Evolutionary conservation across 176 grass and related monocot genomes (phyloP), one percentile per base, ranked within the genome.

Genomic region (Oryza punctata): DNA sequence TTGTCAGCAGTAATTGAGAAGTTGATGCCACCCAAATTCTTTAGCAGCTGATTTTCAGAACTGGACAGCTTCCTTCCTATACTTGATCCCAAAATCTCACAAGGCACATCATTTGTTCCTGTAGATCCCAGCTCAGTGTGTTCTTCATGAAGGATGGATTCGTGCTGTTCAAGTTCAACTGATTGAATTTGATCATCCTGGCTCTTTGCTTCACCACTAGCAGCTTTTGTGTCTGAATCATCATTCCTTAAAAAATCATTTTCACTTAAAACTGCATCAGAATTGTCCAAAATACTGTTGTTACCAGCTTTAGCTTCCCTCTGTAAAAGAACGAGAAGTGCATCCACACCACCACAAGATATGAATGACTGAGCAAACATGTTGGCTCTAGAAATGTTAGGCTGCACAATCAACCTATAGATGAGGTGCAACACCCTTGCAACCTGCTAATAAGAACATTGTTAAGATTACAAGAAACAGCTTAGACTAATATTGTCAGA

Each of bases 251-350:
- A 23, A 25, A 78, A 82, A 90, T 47, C 68, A 72, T 45, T 46
- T 76, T 84, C 81, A 81, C 69, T 77, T 72, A 76, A 77, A 85
- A 19, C 61, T 43, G 79, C 87, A 80, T 30, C 49, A 93, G 38
- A 86, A 89, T 40, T 80, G 65, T 88, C 81, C 81, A 94, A 92
- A 81, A 84, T 86, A 86, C 86, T 78, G 78, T 65, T 88, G 65
- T 95, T 88, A 73, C 93, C 96, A 85, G 85, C 37, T 86, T 95
- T 98, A 75, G 91, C 91, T 84, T 98, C 96, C 6, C 81, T 38
- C 77, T 98, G 96, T 71, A 98, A 88, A 81, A 98, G 89, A 93
- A 95, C 91, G 7, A 98, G 96, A 86, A 98, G 89, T 84, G 93
- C 88, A 82, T 98, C 96, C 65, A 98, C 63, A 29, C 96, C 96